Conservation (phyloP, 306 rosid genomes). For the Rosa chinensis region DNA sequence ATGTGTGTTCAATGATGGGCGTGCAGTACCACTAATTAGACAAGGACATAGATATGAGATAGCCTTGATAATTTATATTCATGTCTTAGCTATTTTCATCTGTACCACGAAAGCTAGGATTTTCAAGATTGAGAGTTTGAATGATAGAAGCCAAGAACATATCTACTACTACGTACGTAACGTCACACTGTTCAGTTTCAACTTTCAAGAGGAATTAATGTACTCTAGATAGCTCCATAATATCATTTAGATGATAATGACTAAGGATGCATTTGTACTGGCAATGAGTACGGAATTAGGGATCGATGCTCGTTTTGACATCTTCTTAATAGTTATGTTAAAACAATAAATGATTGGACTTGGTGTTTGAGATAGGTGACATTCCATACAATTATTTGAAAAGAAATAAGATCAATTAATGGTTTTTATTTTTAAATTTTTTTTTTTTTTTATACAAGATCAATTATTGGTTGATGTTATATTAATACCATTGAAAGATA, state of each 20-base stretch:
- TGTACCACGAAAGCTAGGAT: slow-evolving; percentile 11
- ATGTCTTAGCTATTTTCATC: background rate
- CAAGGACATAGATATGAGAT: background rate
- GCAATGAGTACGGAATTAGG: background rate
- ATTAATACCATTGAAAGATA: background rate
- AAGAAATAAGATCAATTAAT: background rate
- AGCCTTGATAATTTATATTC: background rate
- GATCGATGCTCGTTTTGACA: background rate
- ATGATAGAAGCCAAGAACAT: slow-evolving; percentile 11
- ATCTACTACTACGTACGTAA: background rate
- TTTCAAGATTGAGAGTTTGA: background rate
- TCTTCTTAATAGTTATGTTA: background rate
- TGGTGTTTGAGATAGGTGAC: background rate
- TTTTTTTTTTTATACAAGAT: no score
- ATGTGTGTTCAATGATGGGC: slow-evolving; percentile 2
- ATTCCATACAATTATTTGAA: background rate
- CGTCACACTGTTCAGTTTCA: background rate
- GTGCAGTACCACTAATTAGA: slow-evolving; percentile 1
- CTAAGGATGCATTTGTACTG: background rate
- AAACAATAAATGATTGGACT: background rate
- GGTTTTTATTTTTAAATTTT: background rate
- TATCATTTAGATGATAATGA: background rate
- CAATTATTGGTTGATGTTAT: background rate
- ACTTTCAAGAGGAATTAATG: background rate
- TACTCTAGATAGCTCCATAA: background rate